Evolutionary conservation across 2,329 filamentous ascomycete genomes (phyloP), one percentile per base, ranked within the genome.

Genomic region (Cladophialophora immunda): DNA sequence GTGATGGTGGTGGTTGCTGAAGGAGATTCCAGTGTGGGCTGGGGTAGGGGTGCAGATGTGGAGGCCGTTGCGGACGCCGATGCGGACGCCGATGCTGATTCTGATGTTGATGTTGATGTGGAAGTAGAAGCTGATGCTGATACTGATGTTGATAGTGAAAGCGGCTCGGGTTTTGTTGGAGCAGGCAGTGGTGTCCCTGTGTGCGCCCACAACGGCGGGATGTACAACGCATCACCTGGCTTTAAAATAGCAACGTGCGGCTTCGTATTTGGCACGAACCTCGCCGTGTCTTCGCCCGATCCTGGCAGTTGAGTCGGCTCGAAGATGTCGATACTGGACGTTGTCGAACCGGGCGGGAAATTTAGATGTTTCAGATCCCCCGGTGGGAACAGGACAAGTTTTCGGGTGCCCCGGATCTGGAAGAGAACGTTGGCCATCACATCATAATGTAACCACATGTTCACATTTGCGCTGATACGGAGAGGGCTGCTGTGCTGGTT

Each of bases 381-480:
- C 0, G 94, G 93, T 0, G 92, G 92, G 76, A 93, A 97, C 1
- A 97, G 83, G 4, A 92, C 78, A 65, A 96, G 83, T 30, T 86
- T 85, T 75, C 95, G 96, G 0, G 85, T 84, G 4, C 93, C 93
- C 41, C 81, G 80, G 59, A 97, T 85, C 75, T 97, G 93, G 73
- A 90, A 93, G 67, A 95, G 90, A 3, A 97, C 83, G 73, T 97
- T 97, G 58, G 92, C 92, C 85, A 96, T 93, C 17, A 90, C 89
- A 79, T 96, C 92, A 80, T 95, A 96, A 78, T 96, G 92, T 34
- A 97, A 83, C 93, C 94, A 97, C 87, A 97, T 92, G 47, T 89
- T 90, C 11, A 94, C 91, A 1, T 87, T 87, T 0, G 92, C 92
- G 3, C 91, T 94, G 67, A 97, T 89, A 22, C 93, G 86, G 27